These are phyloP conservation scores for Isoetes taiwanensis DNA, from an alignment of 75 land plant genomes.

Conservation along the genomic window DNA sequence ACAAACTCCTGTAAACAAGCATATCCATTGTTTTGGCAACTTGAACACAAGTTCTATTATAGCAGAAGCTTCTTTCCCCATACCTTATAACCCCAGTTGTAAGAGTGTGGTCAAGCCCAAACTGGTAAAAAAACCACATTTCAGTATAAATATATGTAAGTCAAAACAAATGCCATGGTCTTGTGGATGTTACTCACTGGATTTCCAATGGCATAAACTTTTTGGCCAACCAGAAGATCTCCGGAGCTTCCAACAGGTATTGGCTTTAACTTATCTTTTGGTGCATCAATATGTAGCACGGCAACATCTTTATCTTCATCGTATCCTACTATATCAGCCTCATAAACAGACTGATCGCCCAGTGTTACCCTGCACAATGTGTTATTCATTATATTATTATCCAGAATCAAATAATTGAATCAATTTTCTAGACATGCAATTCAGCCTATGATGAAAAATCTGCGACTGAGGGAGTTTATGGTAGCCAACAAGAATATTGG, in stretches of 20 bases:
- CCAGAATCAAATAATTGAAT: too few species aligned
- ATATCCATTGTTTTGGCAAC: not conserved
- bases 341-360: constrained; percentile 83
- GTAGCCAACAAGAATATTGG: too few species aligned
- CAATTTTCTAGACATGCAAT: too few species aligned
- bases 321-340: constrained; percentile 84
- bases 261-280: constrained; percentile 70
- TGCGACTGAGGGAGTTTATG: too few species aligned
- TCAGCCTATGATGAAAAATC: too few species aligned
- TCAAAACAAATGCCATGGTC: not conserved
- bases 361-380: constrained; percentile 84
- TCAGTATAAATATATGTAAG: not conserved
- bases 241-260: constrained; percentile 83
- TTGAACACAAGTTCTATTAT: not conserved
- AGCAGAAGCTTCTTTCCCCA: not conserved
- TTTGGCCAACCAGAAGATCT: constrained; percentile 93
- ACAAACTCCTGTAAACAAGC: constrained; percentile 1
- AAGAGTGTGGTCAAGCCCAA: constrained; percentile 97
- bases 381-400: too few species aligned
- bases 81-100: constrained; percentile 99
- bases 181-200: constrained; percentile 91
- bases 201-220: constrained; percentile 95
- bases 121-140: constrained; percentile 30
- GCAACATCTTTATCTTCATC: constrained; percentile 99
- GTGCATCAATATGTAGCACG: constrained; percentile 73